Evolutionary conservation across 768 basidiomycete species (phyloP).

Genomic region (Austroboletus festivus): DNA sequence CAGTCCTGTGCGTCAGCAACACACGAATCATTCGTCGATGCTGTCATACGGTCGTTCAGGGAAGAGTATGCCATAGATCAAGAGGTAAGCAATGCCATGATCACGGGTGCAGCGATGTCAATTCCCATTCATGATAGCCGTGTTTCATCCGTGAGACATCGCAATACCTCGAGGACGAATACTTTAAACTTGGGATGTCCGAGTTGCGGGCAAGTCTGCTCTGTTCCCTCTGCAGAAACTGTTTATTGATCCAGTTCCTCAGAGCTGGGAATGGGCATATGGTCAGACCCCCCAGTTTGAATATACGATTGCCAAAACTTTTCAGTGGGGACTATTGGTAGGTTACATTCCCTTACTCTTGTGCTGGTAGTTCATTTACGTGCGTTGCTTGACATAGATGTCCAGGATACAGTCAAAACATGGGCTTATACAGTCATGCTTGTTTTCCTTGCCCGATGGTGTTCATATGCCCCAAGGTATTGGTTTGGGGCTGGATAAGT

Average conservation of each 20-base stretch:
- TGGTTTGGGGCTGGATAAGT: slow-evolving; percentile 13
- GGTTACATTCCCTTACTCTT: slow-evolving; percentile 10
- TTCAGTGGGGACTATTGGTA: slow-evolving; percentile 53
- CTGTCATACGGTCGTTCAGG: slow-evolving; percentile 67
- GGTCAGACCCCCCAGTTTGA: slow-evolving; percentile 95
- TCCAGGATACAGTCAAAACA: slow-evolving; percentile 62
- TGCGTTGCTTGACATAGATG: slow-evolving; percentile 11
- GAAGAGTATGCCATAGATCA: slow-evolving; percentile 47
- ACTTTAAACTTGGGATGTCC: slow-evolving; percentile 64
- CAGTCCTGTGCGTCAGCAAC: slow-evolving; percentile 48
- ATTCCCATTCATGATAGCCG: slow-evolving; percentile 29
- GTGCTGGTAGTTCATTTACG: not conserved
- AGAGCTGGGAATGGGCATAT: slow-evolving; percentile 93
- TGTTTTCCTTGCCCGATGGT: slow-evolving; percentile 29
- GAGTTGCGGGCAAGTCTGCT: slow-evolving; percentile 62
- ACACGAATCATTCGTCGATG: slow-evolving; percentile 69
- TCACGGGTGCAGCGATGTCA: not conserved
- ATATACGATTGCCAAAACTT: slow-evolving; percentile 46
- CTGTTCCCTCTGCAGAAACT: not conserved
- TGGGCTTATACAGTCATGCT: slow-evolving; percentile 56
- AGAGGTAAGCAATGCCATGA: slow-evolving; percentile 24
- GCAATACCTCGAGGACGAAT: slow-evolving; percentile 44
- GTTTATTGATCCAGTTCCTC: not conserved
- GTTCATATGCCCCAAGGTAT: not conserved
- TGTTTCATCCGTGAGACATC: slow-evolving; percentile 44